phyloP scores from a whole-genome alignment of 495 filamentous ascomycete genomes.

The Annulohypoxylon maeteangense region DNA sequence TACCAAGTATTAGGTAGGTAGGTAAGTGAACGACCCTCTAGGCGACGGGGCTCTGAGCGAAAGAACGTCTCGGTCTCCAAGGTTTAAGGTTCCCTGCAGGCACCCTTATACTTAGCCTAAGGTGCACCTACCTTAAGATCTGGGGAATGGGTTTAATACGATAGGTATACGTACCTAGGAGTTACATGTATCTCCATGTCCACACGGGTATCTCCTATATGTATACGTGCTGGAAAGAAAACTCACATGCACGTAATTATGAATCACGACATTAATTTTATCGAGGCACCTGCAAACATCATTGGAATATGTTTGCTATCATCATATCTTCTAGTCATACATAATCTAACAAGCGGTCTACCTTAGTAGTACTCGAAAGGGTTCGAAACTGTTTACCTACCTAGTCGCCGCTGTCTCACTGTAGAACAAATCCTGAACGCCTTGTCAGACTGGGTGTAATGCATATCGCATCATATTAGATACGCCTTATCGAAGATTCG shows the following conservation, averaged over 20 bases:
- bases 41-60: neutral
- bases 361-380: constrained; percentile 12
- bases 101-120: constrained; percentile 16
- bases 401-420: constrained; percentile 19
- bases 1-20: neutral
- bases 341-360: constrained; percentile 20
- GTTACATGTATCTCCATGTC: neutral
- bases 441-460: neutral
- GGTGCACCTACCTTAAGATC: neutral
- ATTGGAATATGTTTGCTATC: constrained; percentile 25
- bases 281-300: constrained; percentile 7
- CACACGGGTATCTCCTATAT: neutral
- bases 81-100: neutral
- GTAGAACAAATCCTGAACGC: neutral
- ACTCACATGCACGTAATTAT: constrained; percentile 6
- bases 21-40: constrained; percentile 2
- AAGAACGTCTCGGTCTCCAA: neutral
- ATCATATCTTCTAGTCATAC: neutral
- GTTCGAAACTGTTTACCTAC: constrained; percentile 11
- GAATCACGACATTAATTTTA: neutral
- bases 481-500: neutral
- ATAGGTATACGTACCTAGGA: constrained; percentile 3
- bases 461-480: neutral
- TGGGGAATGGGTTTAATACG: neutral
- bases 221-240: neutral